A percentile compares a stretch with the other conserved stretches of the same genome.
These are phyloP conservation scores for Colletotrichum eremochloae DNA, from an alignment of 2,329 filamentous ascomycete species.

Conservation along the genomic window DNA sequence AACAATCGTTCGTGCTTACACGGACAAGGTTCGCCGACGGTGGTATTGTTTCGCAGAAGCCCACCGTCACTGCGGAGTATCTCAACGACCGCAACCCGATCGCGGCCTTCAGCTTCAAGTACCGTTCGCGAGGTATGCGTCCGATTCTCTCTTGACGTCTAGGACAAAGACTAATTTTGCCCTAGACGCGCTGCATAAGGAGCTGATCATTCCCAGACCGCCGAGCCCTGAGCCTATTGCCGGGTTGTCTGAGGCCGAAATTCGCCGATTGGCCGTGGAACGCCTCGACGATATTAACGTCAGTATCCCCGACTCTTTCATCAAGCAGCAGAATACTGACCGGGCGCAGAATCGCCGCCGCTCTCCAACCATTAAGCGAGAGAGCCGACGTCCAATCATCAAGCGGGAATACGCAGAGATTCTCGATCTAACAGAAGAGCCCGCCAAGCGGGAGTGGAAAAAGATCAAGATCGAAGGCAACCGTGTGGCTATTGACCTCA, in stretches of 20 bases:
- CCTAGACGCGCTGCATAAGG: slow-evolving; percentile 43
- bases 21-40: slow-evolving; percentile 32
- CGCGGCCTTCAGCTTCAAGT: slow-evolving; percentile 45
- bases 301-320: neutral
- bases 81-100: slow-evolving; percentile 24
- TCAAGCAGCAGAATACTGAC: neutral
- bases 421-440: slow-evolving; percentile 36
- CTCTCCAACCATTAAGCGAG: slow-evolving; percentile 31
- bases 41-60: neutral
- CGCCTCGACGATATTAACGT: slow-evolving; percentile 37
- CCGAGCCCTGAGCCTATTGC: slow-evolving; percentile 39
- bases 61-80: neutral
- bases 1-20: neutral
- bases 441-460: slow-evolving; percentile 38
- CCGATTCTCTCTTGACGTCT: neutral
- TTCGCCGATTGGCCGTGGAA: slow-evolving; percentile 37
- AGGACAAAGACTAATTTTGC: neutral
- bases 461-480: slow-evolving; percentile 37
- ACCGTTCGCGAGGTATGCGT: slow-evolving; percentile 44
- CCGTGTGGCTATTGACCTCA: slow-evolving; percentile 40
- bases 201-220: slow-evolving; percentile 43
- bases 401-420: slow-evolving; percentile 40
- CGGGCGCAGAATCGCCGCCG: neutral
- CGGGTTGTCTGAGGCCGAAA: slow-evolving; percentile 34
- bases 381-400: slow-evolving; percentile 21